Evolutionary conservation across 2,329 filamentous ascomycete species (phyloP), one percentile per base, ranked within the genome.

Genomic region (Catunica adiposa): DNA sequence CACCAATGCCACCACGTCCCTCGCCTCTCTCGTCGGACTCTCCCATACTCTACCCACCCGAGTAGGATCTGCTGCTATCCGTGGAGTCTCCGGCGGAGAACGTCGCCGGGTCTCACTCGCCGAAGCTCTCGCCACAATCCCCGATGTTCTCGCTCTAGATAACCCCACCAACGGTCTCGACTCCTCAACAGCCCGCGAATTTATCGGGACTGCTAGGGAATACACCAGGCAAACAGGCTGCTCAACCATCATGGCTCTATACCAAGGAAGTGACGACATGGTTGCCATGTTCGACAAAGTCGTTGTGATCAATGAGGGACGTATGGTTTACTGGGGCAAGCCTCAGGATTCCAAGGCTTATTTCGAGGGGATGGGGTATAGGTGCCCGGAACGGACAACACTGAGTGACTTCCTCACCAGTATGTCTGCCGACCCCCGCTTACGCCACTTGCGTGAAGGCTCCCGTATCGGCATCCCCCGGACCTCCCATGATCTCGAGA

Each of bases 91-190:
- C 3, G 80, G 80, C 22, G 80, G 80, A 42, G 80, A 84, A 64
- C 72, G 79, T 55, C 87, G 89, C 68, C 80, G 86, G 64, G 84
- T 89, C 2, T 83, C 79, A 38, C 86, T 88, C 59, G 84, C 82
- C 1, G 84, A 89, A 64, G 83, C 80, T 2, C 73, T 81, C 23
- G 70, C 67, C 15, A 55, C 55, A 20, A 17, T 34, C n/a, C 47
- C 55, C 22, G 46, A 47, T 8, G 52, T 59, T 11, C 42, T 55
- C 25, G 34, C 48, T 31, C 51, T 56, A 26, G 58, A 59, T 29
- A 54, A 51, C 14, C 47, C 58, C 14, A 59, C 58, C 2, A 57
- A 56, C 9, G 58, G 55, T 2, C 52, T 59, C 5, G 58, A 59
- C 37, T 53, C 55, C 1, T 26, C 55, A 1, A 55, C 51, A 20